Evolutionary conservation across 2,329 filamentous ascomycete genomes (phyloP), one percentile per base, ranked within the genome.

Genomic region (Sporothrix pseudoabietina): DNA sequence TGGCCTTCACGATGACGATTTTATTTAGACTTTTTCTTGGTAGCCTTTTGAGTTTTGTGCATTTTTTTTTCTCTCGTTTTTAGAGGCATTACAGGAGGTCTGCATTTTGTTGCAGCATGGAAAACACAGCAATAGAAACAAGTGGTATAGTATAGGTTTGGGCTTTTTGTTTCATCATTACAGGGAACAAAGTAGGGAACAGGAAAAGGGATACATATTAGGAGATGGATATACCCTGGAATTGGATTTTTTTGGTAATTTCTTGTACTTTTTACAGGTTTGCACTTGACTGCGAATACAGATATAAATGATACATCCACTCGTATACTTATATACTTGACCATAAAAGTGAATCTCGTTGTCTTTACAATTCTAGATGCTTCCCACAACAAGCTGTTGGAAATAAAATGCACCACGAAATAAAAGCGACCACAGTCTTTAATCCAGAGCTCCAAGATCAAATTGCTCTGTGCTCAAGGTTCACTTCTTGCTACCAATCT

Each of bases 31-130:
- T 19, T 49, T 49, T 49, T 49, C 19, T 49, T 49, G 44, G 19
- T 49, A 49, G 44, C 44, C 30, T 35, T 35, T 54, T 14, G 22
- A 49, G 7, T 35, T 35, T 52, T 69, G 35, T 44, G 12, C 22
- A 19, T 22, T 6, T 44, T n/a, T 68, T 69, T 52, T 32, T 44
- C n/a, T n/a, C n/a, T n/a, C 65, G 49, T 69, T 49, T 68, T 35
- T 69, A 52, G 44, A 49, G 14, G 8, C 14, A 66, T 12, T 10
- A 41, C 22, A 47, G 44, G 44, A 35, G 35, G 65, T 35, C 65
- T 69, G 65, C 65, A n/a, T 69, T 35, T 32, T 66, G 41, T 32
- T 66, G 63, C 63, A 26, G 30, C 65, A 69, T 22, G 65, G 44
- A 52, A 32, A 52, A 69, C 22, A 49, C 41, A 52, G 65, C 65